phyloP scores from a whole-genome alignment of 371 early-diverging fungal species.

The Mortierella sp. region DNA sequence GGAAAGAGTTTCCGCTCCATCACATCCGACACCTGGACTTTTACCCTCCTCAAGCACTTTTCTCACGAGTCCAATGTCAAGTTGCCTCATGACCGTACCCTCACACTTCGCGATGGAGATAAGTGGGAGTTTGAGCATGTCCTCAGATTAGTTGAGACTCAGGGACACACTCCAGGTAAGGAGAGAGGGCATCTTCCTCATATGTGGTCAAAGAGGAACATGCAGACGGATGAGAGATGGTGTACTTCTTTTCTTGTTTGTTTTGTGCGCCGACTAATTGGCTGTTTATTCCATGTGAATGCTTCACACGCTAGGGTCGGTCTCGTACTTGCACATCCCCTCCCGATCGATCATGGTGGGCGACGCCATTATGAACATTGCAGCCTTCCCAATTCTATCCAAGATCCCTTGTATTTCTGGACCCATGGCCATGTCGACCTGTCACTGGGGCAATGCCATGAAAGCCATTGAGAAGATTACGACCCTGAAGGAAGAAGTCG shows the following conservation, averaged over 20 bases:
- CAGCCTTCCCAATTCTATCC: conserved; percentile 40
- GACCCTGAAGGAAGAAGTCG: conserved; percentile 42
- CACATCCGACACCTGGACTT: conserved; percentile 53
- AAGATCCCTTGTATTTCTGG: conserved; percentile 42
- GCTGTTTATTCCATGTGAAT: conserved; percentile 14
- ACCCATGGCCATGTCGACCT: conserved; percentile 48
- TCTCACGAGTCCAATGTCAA: conserved; percentile 49
- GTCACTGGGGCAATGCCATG: conserved; percentile 51
- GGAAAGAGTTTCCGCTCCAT: conserved; percentile 45
- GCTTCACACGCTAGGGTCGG: conserved; percentile 43
- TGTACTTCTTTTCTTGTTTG: background rate
- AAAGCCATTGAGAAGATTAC: conserved; percentile 53
- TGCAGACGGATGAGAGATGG: background rate
- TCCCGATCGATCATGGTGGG: conserved; percentile 59
- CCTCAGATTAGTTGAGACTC: conserved; percentile 57
- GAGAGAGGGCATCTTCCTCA: background rate
- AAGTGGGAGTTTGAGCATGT: conserved; percentile 58
- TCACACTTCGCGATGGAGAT: conserved; percentile 52
- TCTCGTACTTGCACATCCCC: conserved; percentile 59
- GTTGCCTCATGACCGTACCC: conserved; percentile 38
- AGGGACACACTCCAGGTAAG: conserved; percentile 60
- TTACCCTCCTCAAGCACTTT: conserved; percentile 53
- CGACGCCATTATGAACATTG: conserved; percentile 59
- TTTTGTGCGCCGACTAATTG: background rate
- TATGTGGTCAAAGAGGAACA: background rate